These are phyloP conservation scores for Polygonum aviculare DNA, from an alignment of 148 eudicot species.

Conservation along the genomic window DNA sequence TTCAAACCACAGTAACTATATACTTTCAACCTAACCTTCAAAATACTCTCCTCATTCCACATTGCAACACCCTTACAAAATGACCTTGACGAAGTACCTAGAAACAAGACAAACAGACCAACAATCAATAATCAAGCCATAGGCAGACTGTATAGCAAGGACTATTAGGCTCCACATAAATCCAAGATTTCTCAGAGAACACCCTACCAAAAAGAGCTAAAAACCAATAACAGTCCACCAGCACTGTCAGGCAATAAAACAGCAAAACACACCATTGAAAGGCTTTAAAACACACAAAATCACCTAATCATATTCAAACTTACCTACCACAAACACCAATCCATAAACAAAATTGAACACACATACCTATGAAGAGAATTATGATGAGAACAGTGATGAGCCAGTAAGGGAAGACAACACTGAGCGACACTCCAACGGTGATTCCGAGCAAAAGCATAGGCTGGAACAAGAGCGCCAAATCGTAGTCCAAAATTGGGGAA, in stretches of 20 bases:
- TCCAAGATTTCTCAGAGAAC: neutral
- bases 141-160: neutral
- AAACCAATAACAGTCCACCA: neutral
- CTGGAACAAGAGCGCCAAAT: constrained; percentile 87
- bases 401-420: constrained; percentile 97
- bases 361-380: constrained; percentile 71
- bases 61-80: constrained; percentile 65
- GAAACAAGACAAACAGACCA: neutral
- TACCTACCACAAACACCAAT: neutral
- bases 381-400: constrained; percentile 92
- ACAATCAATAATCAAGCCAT: neutral
- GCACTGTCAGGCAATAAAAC: neutral
- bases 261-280: neutral
- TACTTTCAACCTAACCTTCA: constrained; percentile 38
- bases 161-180: neutral
- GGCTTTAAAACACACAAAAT: neutral
- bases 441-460: constrained; percentile 99
- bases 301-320: neutral
- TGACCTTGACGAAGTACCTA: constrained; percentile 93
- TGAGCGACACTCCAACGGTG: constrained; percentile 82
- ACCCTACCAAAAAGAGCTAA: neutral
- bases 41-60: constrained; percentile 92
- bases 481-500: constrained; percentile 85
- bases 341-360: neutral
- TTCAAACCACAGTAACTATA: neutral